These are phyloP conservation scores for Lablab purpureus DNA, from an alignment of 306 rosid genomes.

Conservation along the genomic window DNA sequence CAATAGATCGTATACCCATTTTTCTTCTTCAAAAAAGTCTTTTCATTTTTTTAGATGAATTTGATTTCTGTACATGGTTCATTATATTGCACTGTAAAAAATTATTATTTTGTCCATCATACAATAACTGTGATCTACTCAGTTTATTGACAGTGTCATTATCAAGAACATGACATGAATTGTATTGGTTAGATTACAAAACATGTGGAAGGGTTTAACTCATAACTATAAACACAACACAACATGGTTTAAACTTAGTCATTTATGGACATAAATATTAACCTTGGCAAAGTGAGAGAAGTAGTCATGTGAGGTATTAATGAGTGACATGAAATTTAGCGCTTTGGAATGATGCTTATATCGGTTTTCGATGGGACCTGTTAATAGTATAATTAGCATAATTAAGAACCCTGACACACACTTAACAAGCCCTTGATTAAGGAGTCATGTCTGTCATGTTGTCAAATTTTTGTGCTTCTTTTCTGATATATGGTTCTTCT, in stretches of 20 bases:
- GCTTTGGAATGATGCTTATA: slow-evolving; percentile 22
- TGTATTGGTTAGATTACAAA: not conserved
- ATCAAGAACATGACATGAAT: slow-evolving; percentile 26
- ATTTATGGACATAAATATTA: not conserved
- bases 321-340: slow-evolving; percentile 45
- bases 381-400: not conserved
- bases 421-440: slow-evolving; percentile 45
- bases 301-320: slow-evolving; percentile 40
- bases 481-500: slow-evolving; percentile 20
- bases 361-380: slow-evolving; percentile 24
- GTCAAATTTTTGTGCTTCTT: slow-evolving; percentile 48
- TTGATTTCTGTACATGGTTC: no score
- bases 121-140: no score
- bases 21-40: not conserved
- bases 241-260: not conserved
- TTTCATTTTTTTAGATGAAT: not conserved
- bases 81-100: no score
- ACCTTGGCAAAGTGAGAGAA: slow-evolving; percentile 17
- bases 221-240: not conserved
- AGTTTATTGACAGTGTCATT: slow-evolving; percentile 28
- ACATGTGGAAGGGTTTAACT: slow-evolving; percentile 32
- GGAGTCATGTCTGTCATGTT: slow-evolving; percentile 52
- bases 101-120: no score
- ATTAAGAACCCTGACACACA: slow-evolving; percentile 13
- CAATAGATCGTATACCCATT: not conserved